Evolutionary conservation across 2,329 filamentous ascomycete genomes (phyloP), one percentile per base, ranked within the genome.

Genomic region (Hymenoscyphus infarciens): DNA sequence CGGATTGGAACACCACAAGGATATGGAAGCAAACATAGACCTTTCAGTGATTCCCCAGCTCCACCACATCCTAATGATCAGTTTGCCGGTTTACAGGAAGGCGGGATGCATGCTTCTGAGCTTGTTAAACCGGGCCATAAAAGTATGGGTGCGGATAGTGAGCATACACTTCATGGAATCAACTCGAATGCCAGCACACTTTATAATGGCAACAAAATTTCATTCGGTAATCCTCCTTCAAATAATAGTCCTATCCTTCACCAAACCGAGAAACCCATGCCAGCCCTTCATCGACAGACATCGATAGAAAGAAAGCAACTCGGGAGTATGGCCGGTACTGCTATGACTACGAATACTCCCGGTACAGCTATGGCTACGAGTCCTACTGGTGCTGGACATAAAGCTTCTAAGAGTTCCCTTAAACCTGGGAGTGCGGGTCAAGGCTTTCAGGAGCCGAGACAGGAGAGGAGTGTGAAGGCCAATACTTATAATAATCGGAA

Each of bases 11-110:
- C 55, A 13, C 61, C 61, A 5, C 63, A 57, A 29, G 66, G 65
- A 55, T 66, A 67, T 31, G 67, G 67, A 3, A 38, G 35, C 35
- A 54, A 33, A 6, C 42, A 53, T 0, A 61, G 65, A 35, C 62
- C 65, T 2, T 68, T 66, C 16, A 61, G 58, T 25, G 61, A 64
- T 52, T 64, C 61, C n/a, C 67, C 68, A 2, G 66, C 64, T 0
- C 64, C 63, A 6, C 64, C 67, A 3, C 65, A 70, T 39, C 59
- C 59, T 0, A 69, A 69, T 60, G 68, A 69, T 63, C 68, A 69
- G n/a, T 70, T 67, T 38, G 27, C 60, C 1, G 67, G 65, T 10
- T 27, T 67, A 15, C 31, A 38, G 3, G 42, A 57, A n/a, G 57
- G 57, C 1, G 62, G 64, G n/a, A 67, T 69, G 64, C 64, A 64